phyloP scores from a whole-genome alignment of 805 yeast species.

The Nakazawaea laoshanensis region DNA sequence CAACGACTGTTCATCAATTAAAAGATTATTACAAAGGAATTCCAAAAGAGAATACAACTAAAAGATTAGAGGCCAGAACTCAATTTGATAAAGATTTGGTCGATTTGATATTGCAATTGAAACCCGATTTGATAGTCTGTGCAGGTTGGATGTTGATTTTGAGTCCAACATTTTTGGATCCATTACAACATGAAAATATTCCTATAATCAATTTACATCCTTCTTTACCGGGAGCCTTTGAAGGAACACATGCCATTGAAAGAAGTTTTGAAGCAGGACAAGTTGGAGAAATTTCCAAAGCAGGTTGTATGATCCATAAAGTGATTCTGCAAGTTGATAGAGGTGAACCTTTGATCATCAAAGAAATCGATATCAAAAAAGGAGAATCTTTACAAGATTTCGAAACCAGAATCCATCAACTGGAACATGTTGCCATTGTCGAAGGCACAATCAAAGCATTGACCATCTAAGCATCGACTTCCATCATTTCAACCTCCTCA shows the following conservation, averaged over 20 bases:
- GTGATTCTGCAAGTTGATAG: constrained; percentile 95
- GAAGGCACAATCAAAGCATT: constrained; percentile 75
- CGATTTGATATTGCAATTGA: constrained; percentile 44
- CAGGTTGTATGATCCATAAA: constrained; percentile 94
- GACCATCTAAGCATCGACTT: constrained; percentile 30
- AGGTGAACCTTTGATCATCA: constrained; percentile 84
- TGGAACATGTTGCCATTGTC: constrained; percentile 88
- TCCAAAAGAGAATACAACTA: constrained; percentile 56
- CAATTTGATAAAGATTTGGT: constrained; percentile 77
- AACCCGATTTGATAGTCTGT: constrained; percentile 86
- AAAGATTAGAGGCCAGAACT: constrained; percentile 54
- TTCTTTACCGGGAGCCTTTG: constrained; percentile 94
- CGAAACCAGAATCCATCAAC: constrained; percentile 71
- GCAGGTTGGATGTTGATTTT: constrained; percentile 98
- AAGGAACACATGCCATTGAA: constrained; percentile 95
- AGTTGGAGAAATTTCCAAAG: constrained; percentile 61
- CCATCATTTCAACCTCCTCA: constrained; percentile 44
- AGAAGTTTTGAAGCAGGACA: constrained; percentile 96
- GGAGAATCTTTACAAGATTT: constrained; percentile 75
- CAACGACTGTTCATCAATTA: constrained; percentile 65
- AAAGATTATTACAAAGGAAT: constrained; percentile 67
- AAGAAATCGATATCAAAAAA: constrained; percentile 60
- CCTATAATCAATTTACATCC: constrained; percentile 94
- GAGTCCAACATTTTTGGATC: constrained; percentile 65
- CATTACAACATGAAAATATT: constrained; percentile 49